Conservation (phyloP, 75 land plant species). For the Adiantum capillusveneris region DNA sequence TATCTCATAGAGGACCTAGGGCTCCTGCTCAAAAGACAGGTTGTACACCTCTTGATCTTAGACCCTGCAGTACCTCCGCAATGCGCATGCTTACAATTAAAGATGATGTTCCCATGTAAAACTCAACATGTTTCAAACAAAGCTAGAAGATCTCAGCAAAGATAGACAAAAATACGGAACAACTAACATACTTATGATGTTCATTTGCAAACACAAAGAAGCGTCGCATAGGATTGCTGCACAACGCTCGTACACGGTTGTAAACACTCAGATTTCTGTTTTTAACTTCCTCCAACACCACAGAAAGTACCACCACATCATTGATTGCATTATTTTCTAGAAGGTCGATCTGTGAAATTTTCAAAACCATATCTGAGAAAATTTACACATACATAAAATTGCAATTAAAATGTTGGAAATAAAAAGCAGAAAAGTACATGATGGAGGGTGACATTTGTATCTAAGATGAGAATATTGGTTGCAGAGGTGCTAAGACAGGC, state of each 20-base stretch:
- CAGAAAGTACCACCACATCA: slow-evolving; percentile 75
- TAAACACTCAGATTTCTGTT: slow-evolving; percentile 81
- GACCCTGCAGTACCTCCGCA: no score
- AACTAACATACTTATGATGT: slow-evolving; percentile 73
- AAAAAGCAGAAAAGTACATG: slow-evolving; percentile 41
- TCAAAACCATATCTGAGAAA: not conserved
- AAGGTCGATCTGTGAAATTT: slow-evolving; percentile 68
- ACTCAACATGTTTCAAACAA: no score
- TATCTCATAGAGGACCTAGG: no score
- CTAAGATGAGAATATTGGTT: slow-evolving; percentile 53
- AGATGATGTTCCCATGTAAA: no score
- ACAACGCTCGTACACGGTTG: slow-evolving; percentile 67
- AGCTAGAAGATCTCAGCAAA: no score
- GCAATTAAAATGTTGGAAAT: not conserved
- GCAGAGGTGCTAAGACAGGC: slow-evolving; percentile 46
- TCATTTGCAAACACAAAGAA: slow-evolving; percentile 95
- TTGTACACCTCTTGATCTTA: no score
- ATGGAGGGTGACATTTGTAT: slow-evolving; percentile 86
- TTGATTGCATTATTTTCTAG: slow-evolving; percentile 74
- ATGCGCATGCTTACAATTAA: no score
- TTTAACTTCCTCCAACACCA: slow-evolving; percentile 89
- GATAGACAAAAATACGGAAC: no score
- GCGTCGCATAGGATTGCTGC: slow-evolving; percentile 45
- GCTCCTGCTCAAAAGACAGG: no score
- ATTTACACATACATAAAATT: not conserved